phyloP scores from a whole-genome alignment of 1,139 yeast species.

The Debaryomycetaceae sp. region DNA sequence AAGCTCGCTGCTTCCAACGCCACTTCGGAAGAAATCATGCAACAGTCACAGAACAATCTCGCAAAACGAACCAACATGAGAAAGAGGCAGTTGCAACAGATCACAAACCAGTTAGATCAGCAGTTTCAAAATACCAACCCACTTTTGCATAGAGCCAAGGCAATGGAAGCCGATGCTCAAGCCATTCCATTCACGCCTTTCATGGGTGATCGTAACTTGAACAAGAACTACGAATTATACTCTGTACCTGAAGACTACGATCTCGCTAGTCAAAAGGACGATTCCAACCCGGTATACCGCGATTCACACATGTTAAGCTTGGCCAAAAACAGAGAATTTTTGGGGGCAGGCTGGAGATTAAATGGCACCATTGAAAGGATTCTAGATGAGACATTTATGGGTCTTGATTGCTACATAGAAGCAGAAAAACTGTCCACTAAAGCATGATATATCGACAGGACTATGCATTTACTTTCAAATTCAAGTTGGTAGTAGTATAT shows the following conservation, averaged over 20 bases:
- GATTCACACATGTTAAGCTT: constrained; percentile 52
- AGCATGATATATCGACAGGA: background rate
- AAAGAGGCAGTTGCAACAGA: constrained; percentile 63
- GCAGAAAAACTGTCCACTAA: constrained; percentile 45
- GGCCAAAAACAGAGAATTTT: constrained; percentile 61
- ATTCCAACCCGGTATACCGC: constrained; percentile 34
- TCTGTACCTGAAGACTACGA: constrained; percentile 28
- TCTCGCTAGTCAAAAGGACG: constrained; percentile 57
- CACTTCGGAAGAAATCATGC: constrained; percentile 52
- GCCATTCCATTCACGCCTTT: constrained; percentile 87
- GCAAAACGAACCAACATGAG: constrained; percentile 64
- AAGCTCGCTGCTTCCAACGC: constrained; percentile 54
- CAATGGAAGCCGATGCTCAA: constrained; percentile 17
- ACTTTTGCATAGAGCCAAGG: constrained; percentile 19
- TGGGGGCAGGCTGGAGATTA: constrained; percentile 84
- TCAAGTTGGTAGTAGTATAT: too few relatives aligned
- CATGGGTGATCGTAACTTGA: constrained; percentile 75
- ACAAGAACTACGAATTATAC: constrained; percentile 34
- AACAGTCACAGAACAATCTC: constrained; percentile 38
- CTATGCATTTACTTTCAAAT: too few relatives aligned
- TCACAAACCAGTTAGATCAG: constrained; percentile 50
- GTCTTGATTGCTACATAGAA: constrained; percentile 76
- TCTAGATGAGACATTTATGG: constrained; percentile 84
- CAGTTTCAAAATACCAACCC: constrained; percentile 30
- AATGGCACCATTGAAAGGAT: constrained; percentile 71